Evolutionary conservation across 148 eudicot genomes (phyloP).

Genomic region (Tetragonia tetragonoides): DNA sequence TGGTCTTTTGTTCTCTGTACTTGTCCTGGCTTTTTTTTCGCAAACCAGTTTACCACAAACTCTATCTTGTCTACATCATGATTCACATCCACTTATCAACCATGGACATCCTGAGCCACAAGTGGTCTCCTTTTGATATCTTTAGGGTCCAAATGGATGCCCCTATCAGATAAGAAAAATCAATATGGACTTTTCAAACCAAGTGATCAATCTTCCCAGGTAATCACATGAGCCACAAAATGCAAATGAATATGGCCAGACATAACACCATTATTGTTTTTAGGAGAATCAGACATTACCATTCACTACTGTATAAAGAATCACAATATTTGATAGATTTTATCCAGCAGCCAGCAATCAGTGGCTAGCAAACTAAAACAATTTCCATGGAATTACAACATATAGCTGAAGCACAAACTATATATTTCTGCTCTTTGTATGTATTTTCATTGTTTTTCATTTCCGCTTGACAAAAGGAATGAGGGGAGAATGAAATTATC

Average conservation of each 20-base stretch:
- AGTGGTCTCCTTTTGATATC: constrained; percentile 13
- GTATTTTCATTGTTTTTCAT: constrained; percentile 9
- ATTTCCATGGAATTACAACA: constrained; percentile 15
- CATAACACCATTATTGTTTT: background rate
- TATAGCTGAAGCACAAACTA: constrained; percentile 6
- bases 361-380: background rate
- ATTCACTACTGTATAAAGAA: background rate
- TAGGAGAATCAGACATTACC: background rate
- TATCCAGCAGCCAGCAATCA: constrained; percentile 5
- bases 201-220: background rate
- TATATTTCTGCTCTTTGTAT: constrained; percentile 14
- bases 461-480: background rate
- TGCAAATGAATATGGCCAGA: background rate
- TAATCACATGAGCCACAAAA: constrained; percentile 14
- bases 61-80: background rate
- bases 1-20: constrained; percentile 9
- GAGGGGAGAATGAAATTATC: background rate
- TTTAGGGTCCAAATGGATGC: constrained; percentile 7
- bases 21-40: background rate
- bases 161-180: background rate
- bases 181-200: constrained; percentile 6
- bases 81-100: constrained; percentile 20
- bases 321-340: background rate
- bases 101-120: constrained; percentile 16
- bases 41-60: constrained; percentile 1